Base-by-base conservation (phyloP, 345 rosid genomes). In the Arabidopsis suecica region DNA sequence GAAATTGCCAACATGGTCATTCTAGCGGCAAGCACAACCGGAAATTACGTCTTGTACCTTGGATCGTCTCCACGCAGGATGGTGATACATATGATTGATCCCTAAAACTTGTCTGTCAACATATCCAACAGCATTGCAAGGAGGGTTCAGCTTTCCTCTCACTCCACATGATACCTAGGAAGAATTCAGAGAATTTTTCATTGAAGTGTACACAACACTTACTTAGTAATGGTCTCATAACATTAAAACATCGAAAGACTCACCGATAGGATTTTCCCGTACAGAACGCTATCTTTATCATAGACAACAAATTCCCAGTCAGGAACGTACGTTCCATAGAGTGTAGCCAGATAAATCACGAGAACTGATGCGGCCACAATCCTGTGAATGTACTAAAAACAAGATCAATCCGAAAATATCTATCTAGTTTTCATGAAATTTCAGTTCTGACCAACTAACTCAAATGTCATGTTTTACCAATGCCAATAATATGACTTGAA, bases 1-100 rank as follows among this genome's bases (percentile, higher is more conserved):
- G 28, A 22, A 41, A 72, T 3, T 41, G 45, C 23, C 12, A 58
- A n/a, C 63, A 45, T 23, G 71, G 5, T 60, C 8, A 36, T 23
- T 58, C 45, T 41, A 54, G 12, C 63, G 45, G 7, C 47, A 7
- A 58, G 36, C 47, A 47, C 11, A 44, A 44, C 20, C 32, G 32
- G 37, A 57, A 49, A 64, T 28, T 14, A 2, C 9, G 60, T 14
- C 44, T 25, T 57, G 23, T 71, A 91, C 97, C 96, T 89, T 82
- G n/a, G 91, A 83, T 84, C 97, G 87, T 82, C 82, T 89, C 97
- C 96, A 93, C 7, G 97, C 98, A 44, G 98, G 98, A 78, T 69
- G 91, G 7, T 78, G 81, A 80, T 91, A 91, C 90, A 91, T 71
- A 71, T 88, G 97, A 61, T 83, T 80, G 56, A 88, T 79, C 74